A percentile compares a stretch with the other conserved stretches of the same genome.
Conservation (phyloP, 2,329 filamentous ascomycete species). For the Paraphaeosphaeria minitans region DNA sequence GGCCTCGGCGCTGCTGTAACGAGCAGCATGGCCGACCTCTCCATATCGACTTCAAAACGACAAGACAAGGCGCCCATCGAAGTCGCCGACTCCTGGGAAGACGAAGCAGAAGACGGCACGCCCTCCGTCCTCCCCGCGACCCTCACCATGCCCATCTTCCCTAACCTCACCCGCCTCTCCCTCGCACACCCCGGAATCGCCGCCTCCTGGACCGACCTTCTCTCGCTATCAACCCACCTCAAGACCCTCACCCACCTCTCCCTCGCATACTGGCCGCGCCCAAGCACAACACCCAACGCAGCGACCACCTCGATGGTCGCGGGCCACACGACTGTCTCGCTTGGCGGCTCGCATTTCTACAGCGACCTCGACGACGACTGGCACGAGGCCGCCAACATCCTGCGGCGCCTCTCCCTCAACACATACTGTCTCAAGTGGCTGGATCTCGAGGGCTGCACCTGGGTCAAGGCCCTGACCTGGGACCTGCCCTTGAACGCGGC, state of each 20-base stretch:
- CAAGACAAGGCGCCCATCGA: slow-evolving; percentile 20
- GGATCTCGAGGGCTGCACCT: slow-evolving; percentile 65
- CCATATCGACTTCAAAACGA: slow-evolving; percentile 15
- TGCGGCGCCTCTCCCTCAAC: slow-evolving; percentile 60
- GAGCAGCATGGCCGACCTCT: slow-evolving; percentile 23
- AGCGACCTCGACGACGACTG: slow-evolving; percentile 60
- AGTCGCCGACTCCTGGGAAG: slow-evolving; percentile 56
- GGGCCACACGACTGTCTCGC: slow-evolving; percentile 50
- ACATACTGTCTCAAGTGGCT: slow-evolving; percentile 66
- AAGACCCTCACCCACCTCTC: slow-evolving; percentile 66
- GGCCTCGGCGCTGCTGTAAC: slow-evolving; percentile 12
- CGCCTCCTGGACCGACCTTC: slow-evolving; percentile 61
- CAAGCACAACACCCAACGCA: slow-evolving; percentile 62
- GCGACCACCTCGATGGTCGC: slow-evolving; percentile 52
- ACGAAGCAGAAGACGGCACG: slow-evolving; percentile 35
- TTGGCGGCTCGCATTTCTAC: slow-evolving; percentile 60
- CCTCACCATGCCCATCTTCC: slow-evolving; percentile 48
- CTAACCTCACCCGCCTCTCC: slow-evolving; percentile 62
- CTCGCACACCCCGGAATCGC: slow-evolving; percentile 58
- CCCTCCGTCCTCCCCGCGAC: slow-evolving; percentile 17
- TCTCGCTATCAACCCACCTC: slow-evolving; percentile 58
- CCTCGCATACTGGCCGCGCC: slow-evolving; percentile 65
- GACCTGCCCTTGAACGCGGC: slow-evolving; percentile 11
- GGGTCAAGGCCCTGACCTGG: slow-evolving; percentile 60
- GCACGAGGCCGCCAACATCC: slow-evolving; percentile 60